Evolutionary conservation across 2,329 filamentous ascomycete genomes (phyloP).

Genomic region (Plenodomus biglobosus): DNA sequence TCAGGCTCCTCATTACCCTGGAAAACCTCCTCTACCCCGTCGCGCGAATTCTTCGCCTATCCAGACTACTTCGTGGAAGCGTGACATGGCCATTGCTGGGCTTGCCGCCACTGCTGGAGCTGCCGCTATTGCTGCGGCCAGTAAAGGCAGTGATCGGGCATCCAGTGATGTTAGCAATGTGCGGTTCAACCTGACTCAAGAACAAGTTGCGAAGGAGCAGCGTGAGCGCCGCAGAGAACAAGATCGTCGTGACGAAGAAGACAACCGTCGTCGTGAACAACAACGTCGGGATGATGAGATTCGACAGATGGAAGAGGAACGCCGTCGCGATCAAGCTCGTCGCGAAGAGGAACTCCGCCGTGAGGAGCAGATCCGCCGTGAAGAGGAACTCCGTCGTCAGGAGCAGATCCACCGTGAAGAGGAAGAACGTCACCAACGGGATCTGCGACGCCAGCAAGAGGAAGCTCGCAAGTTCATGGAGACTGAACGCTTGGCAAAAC

Average conservation of each 20-base stretch:
- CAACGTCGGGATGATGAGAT: slow-evolving; percentile 26
- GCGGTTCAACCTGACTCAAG: slow-evolving; percentile 60
- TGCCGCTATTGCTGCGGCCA: slow-evolving; percentile 43
- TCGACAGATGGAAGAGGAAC: slow-evolving; percentile 30
- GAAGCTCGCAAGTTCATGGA: slow-evolving; percentile 33
- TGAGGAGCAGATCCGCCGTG: slow-evolving; percentile 12
- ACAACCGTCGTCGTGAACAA: slow-evolving; percentile 21
- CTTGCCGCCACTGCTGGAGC: slow-evolving; percentile 48
- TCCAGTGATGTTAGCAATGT: slow-evolving; percentile 50
- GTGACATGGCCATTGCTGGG: slow-evolving; percentile 50
- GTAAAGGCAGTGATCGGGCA: slow-evolving; percentile 17
- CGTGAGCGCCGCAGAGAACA: slow-evolving; percentile 42
- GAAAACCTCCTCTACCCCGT: slow-evolving; percentile 31
- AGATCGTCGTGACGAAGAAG: slow-evolving; percentile 30
- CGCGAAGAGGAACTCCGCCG: slow-evolving; percentile 12
- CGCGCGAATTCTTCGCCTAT: slow-evolving; percentile 54
- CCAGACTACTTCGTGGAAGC: slow-evolving; percentile 42
- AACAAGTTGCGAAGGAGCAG: slow-evolving; percentile 55
- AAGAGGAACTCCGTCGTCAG: slow-evolving; percentile 19
- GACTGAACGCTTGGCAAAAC: slow-evolving; percentile 29
- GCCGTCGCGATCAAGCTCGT: slow-evolving; percentile 21
- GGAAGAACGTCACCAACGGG: slow-evolving; percentile 17
- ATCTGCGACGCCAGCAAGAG: slow-evolving; percentile 33
- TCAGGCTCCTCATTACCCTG: slow-evolving; percentile 22
- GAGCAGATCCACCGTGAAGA: slow-evolving; percentile 6